Evolutionary conservation across 148 eudicot genomes (phyloP).

Genomic region (Vaccinium corymbosum): DNA sequence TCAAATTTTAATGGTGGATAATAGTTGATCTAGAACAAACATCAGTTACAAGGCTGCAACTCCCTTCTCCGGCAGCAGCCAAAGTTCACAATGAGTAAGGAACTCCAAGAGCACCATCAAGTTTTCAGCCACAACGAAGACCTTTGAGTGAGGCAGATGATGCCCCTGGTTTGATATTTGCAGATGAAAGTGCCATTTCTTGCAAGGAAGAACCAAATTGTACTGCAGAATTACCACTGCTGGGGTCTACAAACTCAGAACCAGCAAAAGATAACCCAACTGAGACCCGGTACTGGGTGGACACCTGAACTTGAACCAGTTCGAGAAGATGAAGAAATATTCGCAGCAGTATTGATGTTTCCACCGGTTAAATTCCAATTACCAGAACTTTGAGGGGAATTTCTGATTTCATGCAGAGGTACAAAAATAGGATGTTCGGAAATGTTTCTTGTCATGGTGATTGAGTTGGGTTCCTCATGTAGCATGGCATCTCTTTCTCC

Average conservation of each 20-base stretch:
- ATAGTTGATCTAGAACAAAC: constrained; percentile 29
- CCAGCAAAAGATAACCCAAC: constrained; percentile 45
- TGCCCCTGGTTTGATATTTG: constrained; percentile 39
- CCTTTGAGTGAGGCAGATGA: constrained; percentile 35
- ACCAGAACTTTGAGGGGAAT: constrained; percentile 36
- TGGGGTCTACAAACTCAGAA: constrained; percentile 52
- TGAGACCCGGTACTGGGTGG: constrained; percentile 38
- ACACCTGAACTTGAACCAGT: constrained; percentile 37
- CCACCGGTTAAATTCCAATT: constrained; percentile 46
- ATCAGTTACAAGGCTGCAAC: constrained; percentile 85
- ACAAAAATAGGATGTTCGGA: constrained; percentile 61
- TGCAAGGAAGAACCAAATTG: constrained; percentile 38
- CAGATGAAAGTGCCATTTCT: constrained; percentile 28
- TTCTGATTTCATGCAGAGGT: constrained; percentile 52
- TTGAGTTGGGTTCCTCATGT: constrained; percentile 39
- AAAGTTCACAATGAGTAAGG: constrained; percentile 55
- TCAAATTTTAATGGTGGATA: not conserved
- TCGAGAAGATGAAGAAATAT: constrained; percentile 53
- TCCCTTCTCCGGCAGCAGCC: constrained; percentile 79
- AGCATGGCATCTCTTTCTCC: constrained; percentile 30
- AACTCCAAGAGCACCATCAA: constrained; percentile 51
- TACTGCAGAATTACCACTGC: constrained; percentile 29
- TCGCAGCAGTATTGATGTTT: constrained; percentile 31
- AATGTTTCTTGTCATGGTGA: constrained; percentile 45
- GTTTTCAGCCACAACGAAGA: constrained; percentile 51